Evolutionary conservation across 768 basidiomycete species (phyloP), one percentile per base, ranked within the genome.

Genomic region (Aureoboletus auriporus): DNA sequence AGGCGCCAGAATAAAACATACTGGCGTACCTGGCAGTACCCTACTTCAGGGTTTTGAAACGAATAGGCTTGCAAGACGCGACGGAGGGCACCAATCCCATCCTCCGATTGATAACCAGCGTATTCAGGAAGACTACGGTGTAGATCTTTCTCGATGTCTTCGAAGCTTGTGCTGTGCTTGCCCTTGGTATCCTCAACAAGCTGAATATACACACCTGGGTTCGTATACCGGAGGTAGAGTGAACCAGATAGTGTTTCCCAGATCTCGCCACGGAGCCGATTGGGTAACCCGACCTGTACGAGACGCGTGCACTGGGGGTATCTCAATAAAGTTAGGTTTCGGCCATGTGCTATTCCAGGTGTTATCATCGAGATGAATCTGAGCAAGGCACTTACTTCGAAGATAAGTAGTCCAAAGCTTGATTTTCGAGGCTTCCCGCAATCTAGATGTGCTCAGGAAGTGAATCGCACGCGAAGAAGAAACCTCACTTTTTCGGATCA

Each of bases 231-330:
- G 14, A 96, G 81, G 67, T 84, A 95, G 45, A 97, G 73, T 5
- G 94, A 95, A 0, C 96, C 96, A 5, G 93, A 95, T 11, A 97
- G 77, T 0, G 91, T 88, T 69, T 99, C 96, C 96, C 96, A 99
- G 73, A 98, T 86, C 66, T 98, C 96, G 12, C 96, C 96, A 20
- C 96, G 82, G 8, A 99, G 75, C 14, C 93, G 77, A 58, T 94
- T 96, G 2, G 96, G 96, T 4, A 99, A 76, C 40, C 96, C 96
- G 45, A 98, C 95, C 70, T 96, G 95, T 1, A 98, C 86, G 26
- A 99, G 80, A n/a, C 96, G 86, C 36, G 94, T 96, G 62, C 92
- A 93, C 66, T 94, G 88, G 0, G 96, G 95, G 67, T 97, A 99
- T 29, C 95, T 89, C 16, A 98, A 74, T 26, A 98, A 78, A 0